Percentiles rank a stretch among this genome's conserved stretches.
phyloP scores from a whole-genome alignment of 768 basidiomycete species.

The Hypsizygus marmoreus region DNA sequence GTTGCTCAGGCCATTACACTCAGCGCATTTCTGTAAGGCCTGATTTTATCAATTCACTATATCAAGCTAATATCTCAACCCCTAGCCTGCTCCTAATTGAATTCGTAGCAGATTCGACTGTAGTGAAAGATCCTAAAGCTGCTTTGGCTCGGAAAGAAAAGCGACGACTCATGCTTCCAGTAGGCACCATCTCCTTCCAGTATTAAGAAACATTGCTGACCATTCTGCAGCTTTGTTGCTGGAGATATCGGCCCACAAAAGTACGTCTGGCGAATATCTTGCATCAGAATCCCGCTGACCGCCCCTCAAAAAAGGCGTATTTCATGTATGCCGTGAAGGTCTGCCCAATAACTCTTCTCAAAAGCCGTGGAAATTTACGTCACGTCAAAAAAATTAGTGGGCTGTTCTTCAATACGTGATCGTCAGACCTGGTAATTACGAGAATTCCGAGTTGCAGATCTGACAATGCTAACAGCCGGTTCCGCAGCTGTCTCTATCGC shows the following conservation, averaged over 20 bases:
- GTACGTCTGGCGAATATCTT: conserved; percentile 28
- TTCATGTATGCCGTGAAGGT: conserved; percentile 91
- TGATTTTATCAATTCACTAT: neutral
- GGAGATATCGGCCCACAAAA: conserved; percentile 82
- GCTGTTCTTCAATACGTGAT: conserved; percentile 88
- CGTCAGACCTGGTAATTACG: conserved; percentile 54
- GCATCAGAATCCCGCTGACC: neutral
- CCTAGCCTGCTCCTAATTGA: conserved; percentile 77
- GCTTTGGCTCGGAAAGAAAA: conserved; percentile 85
- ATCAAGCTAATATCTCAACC: neutral
- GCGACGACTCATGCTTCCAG: conserved; percentile 66
- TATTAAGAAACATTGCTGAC: neutral
- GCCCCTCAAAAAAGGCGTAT: conserved; percentile 67
- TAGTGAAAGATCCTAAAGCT: conserved; percentile 59
- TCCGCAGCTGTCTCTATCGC: conserved; percentile 68
- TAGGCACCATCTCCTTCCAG: conserved; percentile 17
- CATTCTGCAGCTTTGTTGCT: conserved; percentile 69
- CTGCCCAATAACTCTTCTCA: conserved; percentile 1
- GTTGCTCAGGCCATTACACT: conserved; percentile 71
- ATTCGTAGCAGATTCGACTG: conserved; percentile 75
- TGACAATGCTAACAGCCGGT: too few species aligned
- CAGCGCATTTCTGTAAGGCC: conserved; percentile 85
- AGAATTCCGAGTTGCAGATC: too few species aligned
- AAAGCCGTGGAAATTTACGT: too few species aligned
- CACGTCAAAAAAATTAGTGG: too few species aligned